These are phyloP conservation scores for Papilionanthe hybrid DNA, from an alignment of 116 monocot genomes.

Conservation along the genomic window DNA sequence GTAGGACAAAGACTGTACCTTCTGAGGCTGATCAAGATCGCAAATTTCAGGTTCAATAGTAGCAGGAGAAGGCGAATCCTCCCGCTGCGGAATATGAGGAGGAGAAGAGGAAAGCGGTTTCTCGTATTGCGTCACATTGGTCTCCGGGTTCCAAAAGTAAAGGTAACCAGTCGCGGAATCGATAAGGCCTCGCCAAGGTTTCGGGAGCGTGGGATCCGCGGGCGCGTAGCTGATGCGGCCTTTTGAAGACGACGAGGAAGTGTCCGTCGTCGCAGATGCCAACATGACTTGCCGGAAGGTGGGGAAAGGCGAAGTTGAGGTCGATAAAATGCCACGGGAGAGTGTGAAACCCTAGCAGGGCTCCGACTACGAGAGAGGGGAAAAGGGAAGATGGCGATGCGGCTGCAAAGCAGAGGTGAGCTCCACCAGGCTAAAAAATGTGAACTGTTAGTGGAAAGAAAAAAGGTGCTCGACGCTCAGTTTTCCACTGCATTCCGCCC, in stretches of 20 bases:
- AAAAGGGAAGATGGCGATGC: neutral
- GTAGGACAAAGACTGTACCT: neutral
- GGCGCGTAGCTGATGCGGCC: conserved; percentile 36
- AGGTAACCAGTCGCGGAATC: conserved; percentile 53
- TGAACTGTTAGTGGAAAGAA: too few relatives aligned
- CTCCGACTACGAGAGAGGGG: neutral
- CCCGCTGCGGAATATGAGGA: conserved; percentile 13
- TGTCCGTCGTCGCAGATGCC: neutral
- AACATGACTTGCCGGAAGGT: neutral
- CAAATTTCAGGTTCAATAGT: neutral
- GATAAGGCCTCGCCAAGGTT: conserved; percentile 62
- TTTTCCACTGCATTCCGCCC: too few relatives aligned
- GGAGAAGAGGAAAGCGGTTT: conserved; percentile 15
- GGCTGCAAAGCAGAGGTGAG: neutral
- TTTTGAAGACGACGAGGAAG: conserved; percentile 14
- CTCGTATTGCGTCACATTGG: conserved; percentile 46
- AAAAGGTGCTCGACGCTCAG: too few relatives aligned
- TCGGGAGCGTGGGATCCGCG: conserved; percentile 55
- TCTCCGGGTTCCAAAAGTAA: conserved; percentile 77
- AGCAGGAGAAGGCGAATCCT: neutral
- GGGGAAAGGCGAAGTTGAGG: neutral
- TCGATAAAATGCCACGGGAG: neutral
- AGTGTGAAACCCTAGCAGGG: neutral
- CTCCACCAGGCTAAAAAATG: too few relatives aligned
- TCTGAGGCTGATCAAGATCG: neutral